Evolutionary conservation across 768 basidiomycete genomes (phyloP).

Genomic region (Multifurca ochricompacta): DNA sequence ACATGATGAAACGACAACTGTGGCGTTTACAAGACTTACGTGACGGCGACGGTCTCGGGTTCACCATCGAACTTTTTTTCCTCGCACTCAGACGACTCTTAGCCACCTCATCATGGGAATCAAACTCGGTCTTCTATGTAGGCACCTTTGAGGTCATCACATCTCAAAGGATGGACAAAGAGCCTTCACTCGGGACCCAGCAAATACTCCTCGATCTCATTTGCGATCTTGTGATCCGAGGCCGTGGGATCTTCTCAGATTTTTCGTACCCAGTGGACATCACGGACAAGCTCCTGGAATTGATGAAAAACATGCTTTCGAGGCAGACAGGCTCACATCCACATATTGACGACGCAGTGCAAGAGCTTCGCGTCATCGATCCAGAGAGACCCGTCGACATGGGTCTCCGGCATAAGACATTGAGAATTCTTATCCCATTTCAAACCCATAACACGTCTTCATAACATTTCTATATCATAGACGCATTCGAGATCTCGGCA

Average conservation of each 20-base stretch:
- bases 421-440: not conserved
- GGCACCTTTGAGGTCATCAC: not conserved
- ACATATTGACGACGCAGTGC: not conserved
- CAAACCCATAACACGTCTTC: not conserved
- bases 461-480: not conserved
- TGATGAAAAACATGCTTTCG: not conserved
- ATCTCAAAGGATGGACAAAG: not conserved
- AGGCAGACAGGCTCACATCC: not conserved
- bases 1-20: not conserved
- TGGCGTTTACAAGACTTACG: not conserved
- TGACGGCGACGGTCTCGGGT: not conserved
- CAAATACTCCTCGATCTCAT: conserved; percentile 24
- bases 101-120: too few relatives aligned
- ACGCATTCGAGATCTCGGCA: not conserved
- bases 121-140: not conserved
- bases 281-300: not conserved
- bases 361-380: not conserved
- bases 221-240: conserved; percentile 24
- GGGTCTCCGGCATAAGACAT: not conserved
- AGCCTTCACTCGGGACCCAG: not conserved
- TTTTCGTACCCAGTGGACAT: not conserved
- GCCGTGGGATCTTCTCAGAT: not conserved
- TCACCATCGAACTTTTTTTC: conserved; percentile 2
- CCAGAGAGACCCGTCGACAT: too few relatives aligned
- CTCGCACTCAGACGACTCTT: not conserved